phyloP scores from a whole-genome alignment of 805 yeast genomes.

The Saturnispora saitoi region DNA sequence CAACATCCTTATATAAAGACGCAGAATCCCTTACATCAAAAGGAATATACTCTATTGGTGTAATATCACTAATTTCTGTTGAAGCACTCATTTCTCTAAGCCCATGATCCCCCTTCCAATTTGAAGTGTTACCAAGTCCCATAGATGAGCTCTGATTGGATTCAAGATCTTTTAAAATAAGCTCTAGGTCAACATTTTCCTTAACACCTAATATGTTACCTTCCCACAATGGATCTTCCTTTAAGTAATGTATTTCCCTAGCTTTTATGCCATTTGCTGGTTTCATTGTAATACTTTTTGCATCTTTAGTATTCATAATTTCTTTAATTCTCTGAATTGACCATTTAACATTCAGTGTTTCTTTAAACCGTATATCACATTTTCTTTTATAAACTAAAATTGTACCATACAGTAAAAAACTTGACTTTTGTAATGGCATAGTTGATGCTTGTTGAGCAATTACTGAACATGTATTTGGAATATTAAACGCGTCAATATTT shows the following conservation, averaged over 20 bases:
- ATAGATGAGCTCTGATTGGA: not conserved
- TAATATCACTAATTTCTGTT: not conserved
- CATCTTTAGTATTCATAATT: not conserved
- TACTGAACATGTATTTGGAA: constrained; percentile 35
- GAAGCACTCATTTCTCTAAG: constrained; percentile 4
- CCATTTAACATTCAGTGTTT: constrained; percentile 23
- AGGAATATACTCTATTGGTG: not conserved
- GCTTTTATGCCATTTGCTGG: not conserved
- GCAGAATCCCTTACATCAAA: not conserved
- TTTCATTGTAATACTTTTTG: not conserved
- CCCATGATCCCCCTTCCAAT: constrained; percentile 4
- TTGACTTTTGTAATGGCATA: constrained; percentile 29
- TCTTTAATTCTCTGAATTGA: constrained; percentile 23
- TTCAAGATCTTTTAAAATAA: not conserved
- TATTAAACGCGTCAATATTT: constrained; percentile 30
- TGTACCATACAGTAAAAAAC: constrained; percentile 41
- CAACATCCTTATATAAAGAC: not conserved
- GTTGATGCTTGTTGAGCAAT: constrained; percentile 18
- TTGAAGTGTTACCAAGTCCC: not conserved
- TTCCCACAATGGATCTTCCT: constrained; percentile 32
- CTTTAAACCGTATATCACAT: constrained; percentile 13
- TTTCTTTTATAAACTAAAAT: constrained; percentile 42
- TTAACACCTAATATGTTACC: not conserved
- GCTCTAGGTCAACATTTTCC: not conserved
- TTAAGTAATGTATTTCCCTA: constrained; percentile 6